Percentiles rank a stretch among this genome's conserved stretches.
Conservation (phyloP, 371 early-diverging fungal genomes). For the Umbelopsis sp. region DNA sequence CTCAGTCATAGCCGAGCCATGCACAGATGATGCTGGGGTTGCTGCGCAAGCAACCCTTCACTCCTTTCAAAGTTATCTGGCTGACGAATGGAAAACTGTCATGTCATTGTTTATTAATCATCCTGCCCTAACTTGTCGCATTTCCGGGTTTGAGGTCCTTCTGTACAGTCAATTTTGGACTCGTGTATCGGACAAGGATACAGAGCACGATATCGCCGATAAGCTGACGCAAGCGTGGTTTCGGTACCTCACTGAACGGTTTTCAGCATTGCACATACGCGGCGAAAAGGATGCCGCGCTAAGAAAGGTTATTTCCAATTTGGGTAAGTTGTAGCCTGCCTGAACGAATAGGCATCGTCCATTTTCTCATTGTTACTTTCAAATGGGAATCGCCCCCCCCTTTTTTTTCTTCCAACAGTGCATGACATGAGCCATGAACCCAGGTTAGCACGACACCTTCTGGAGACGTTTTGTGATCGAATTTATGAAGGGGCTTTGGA, state of each 20-base stretch:
- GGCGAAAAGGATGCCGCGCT: slow-evolving; percentile 26
- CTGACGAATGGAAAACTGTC: slow-evolving; percentile 43
- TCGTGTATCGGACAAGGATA: slow-evolving; percentile 17
- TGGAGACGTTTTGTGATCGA: slow-evolving; percentile 31
- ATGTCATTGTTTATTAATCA: slow-evolving; percentile 46
- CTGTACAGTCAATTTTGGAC: slow-evolving; percentile 41
- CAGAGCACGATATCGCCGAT: slow-evolving; percentile 26
- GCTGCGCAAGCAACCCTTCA: neutral
- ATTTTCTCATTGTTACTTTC: slow-evolving; percentile 31
- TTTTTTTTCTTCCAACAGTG: neutral
- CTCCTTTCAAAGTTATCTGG: slow-evolving; percentile 37
- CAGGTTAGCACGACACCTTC: slow-evolving; percentile 32
- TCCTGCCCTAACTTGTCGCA: slow-evolving; percentile 46
- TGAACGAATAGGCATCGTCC: neutral
- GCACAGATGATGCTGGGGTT: neutral
- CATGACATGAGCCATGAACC: slow-evolving; percentile 25
- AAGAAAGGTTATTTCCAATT: neutral
- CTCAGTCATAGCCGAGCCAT: slow-evolving; percentile 10
- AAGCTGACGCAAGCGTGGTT: slow-evolving; percentile 48
- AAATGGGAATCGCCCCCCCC: neutral
- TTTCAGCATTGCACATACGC: slow-evolving; percentile 29
- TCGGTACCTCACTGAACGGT: slow-evolving; percentile 38
- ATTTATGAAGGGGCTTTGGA: slow-evolving; percentile 48
- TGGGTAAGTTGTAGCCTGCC: neutral
- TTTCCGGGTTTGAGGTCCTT: slow-evolving; percentile 43